Evolutionary conservation across 2,329 filamentous ascomycete genomes (phyloP), one percentile per base, ranked within the genome.

Genomic region (Diaporthe sp.): DNA sequence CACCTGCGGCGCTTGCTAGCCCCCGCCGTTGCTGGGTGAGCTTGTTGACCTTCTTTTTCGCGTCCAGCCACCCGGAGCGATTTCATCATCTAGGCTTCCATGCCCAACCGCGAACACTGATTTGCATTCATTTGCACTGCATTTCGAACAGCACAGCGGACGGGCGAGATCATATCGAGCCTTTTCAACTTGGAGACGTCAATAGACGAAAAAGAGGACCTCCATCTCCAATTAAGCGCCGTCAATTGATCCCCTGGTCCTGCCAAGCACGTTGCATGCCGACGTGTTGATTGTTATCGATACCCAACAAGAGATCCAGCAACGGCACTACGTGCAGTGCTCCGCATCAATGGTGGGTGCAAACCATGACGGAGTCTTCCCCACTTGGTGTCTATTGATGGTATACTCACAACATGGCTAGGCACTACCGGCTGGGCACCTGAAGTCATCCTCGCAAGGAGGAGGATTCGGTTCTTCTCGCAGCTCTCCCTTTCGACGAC

Each of bases 401-500:
- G 58, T 53, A 65, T 58, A 58, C 76, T 77, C 67, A 77, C 58
- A 51, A 58, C 39, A 72, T 63, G 20, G 47, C 39, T 81, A 90
- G 91, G 88, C 87, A 82, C 89, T 87, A 83, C 88, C 86, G 75
- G 82, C 87, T 42, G 61, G 61, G 42, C 73, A 75, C 53, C 53
- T 75, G 25, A 77, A 77, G 51, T 71, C 70, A 13, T 70, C 75
- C 31, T 73, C 74, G 39, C 51, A 74, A 25, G 60, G 51, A 49
- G 72, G 49, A 72, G 75, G 44, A 42, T 65, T 71, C 37, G 49
- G 92, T 78, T 93, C 93, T 63, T 90, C 91, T 79, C 91, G 94
- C 82, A 89, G 86, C 81, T 93, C 91, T 70, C 91, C 91, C 17
- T 93, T 93, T 81, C 89, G 91, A 75, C 85, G 91, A 79, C 87